Conservation (phyloP, 208 protist genomes). For the Borovskyia barvae region DNA sequence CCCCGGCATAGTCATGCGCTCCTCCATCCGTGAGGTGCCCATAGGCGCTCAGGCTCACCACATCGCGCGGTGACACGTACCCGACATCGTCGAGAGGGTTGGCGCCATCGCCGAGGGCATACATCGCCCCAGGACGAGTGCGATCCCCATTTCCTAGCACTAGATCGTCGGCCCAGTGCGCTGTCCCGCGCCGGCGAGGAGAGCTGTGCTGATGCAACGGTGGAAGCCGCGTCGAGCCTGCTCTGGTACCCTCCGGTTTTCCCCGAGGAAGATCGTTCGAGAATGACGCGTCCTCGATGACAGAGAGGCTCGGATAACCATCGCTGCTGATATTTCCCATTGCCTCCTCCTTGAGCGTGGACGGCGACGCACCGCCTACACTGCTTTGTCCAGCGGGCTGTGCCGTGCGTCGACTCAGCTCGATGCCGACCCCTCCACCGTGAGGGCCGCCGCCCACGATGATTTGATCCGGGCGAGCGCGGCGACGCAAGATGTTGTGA, state of each 20-base stretch:
- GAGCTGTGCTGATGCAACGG: not conserved
- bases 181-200: not conserved
- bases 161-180: not conserved
- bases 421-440: slow-evolving; percentile 50
- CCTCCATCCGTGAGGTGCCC: slow-evolving; percentile 9
- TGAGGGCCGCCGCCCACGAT: slow-evolving; percentile 47
- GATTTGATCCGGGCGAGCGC: slow-evolving; percentile 48
- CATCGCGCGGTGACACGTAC: slow-evolving; percentile 54
- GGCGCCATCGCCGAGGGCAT: not conserved
- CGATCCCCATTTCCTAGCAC: not conserved
- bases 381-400: slow-evolving; percentile 20
- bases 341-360: too few species aligned
- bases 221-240: not conserved
- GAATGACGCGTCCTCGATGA: too few species aligned
- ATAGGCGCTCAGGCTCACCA: slow-evolving; percentile 42
- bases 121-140: not conserved
- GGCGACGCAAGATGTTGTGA: slow-evolving; percentile 58
- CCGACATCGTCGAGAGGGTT: not conserved
- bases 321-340: too few species aligned
- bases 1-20: slow-evolving; percentile 20
- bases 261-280: too few species aligned
- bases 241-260: too few species aligned
- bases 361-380: too few species aligned
- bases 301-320: too few species aligned
- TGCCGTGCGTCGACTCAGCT: slow-evolving; percentile 59